Base-by-base conservation (phyloP, 139 green algal species). In the Haematococcus lacustris region DNA sequence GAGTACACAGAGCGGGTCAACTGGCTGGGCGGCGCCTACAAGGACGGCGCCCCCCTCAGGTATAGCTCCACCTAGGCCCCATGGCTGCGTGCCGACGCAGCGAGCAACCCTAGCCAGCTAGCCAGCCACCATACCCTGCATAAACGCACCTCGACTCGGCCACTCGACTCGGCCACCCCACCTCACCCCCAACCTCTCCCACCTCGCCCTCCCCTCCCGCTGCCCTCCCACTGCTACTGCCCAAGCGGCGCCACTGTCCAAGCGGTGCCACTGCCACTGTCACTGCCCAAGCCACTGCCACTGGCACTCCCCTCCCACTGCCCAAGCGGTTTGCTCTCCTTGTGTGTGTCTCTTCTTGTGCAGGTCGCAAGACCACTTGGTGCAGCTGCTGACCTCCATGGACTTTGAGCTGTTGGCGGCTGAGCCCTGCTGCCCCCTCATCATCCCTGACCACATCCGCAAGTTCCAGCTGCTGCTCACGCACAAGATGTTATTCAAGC, bases 391-490 rank as follows among this genome's bases (percentile, higher is more conserved):
- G 30, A 4, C 65, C 30, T 40, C 62, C 0, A 25, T 71, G 34
- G 61, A 57, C 38, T 71, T 78, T 13, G 62, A 80, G 28, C n/a
- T 79, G 32, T 25, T 78, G 28, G 38, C 73, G 51, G 67, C 83
- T 43, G 70, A 88, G 68, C 66, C 80, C 66, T 66, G 71, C 13
- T 62, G 82, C 26, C 87, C 88, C 1, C 84, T 91, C 34, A 4
- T 93, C n/a, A 82, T 89, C 17, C 82, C 85, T 1, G 85, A 92
- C 68, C 80, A 87, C 28, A 64, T 33, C 2, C 82, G 85, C 76
- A 93, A 91, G 79, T 91, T 86, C 68, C 81, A 91, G 76, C 80
- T 87, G 61, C 79, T 88, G 53, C 40, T 81, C 28, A 65, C 77
- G 5, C 82, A 90, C 67, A 72, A 82, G 43, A 59, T 87, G 64